Evolutionary conservation across 2,329 filamentous ascomycete genomes (phyloP), one percentile per base, ranked within the genome.

Genomic region (Hirsutella rhossiliensis): DNA sequence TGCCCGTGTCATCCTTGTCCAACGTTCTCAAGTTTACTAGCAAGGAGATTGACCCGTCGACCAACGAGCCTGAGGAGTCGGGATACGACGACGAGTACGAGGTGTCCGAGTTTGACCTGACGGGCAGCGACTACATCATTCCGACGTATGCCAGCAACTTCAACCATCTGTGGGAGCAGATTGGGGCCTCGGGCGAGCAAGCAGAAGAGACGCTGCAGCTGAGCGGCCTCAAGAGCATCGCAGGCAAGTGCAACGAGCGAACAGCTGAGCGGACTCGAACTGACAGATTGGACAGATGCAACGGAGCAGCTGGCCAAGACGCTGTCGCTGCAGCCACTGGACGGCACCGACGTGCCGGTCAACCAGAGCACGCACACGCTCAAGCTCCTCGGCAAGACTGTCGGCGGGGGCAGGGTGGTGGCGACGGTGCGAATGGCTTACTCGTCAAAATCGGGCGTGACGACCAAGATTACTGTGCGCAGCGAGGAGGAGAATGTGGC

Each of bases 11-110:
- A 43, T 84, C 79, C 37, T 94, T 98, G 65, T 87, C 86, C 52
- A 98, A 97, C 65, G 71, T 87, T 34, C 82, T 98, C 60, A 96
- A 92, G 66, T 98, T 98, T 63, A 96, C 88, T 17, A 92, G 84
- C 71, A 97, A 96, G 69, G 92, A 98, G 66, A 92, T 98, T 52
- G 92, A 98, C 56, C 92, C 92, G 6, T 84, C 84, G 23, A 95
- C 87, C n/a, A 79, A 80, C 52, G 88, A 96, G 65, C 86, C 90
- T 1, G 92, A 98, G 63, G 88, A 94, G 15, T 75, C 69, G 40
- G 92, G 92, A 39, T 97, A 97, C 62, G 90, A 97, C 43, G 92
- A 98, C 58, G 92, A 98, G 67, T 98, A 98, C 60, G 87, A 96
- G 67, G 84, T 97, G 47, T 87, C 92, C 49, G 88, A 96, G 60